Evolutionary conservation across 371 early-diverging fungal species (phyloP), one percentile per base, ranked within the genome.

Genomic region (Capillidium heterosporum): DNA sequence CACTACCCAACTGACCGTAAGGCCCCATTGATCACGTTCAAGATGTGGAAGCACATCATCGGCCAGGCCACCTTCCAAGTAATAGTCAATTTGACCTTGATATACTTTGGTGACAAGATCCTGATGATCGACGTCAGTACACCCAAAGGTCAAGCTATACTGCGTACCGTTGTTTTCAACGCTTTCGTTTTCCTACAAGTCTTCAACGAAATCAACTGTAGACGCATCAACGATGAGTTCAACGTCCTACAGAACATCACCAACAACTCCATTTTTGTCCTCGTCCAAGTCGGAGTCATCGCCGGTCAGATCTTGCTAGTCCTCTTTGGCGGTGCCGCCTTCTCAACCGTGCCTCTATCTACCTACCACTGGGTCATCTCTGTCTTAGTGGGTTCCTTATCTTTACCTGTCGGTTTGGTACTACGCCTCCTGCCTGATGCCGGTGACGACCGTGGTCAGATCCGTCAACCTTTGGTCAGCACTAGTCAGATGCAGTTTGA

Each of bases 131-230:
- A 59, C 4, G 41, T 35, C 8, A 29, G 2, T 43, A 54, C 8
- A 32, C 64, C 60, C 15, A 28, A 56, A 11, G 51, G 40, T n/a
- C 60, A 61, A 28, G 61, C 62, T 15, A 62, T 69, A 10, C 63
- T 83, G 10, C 66, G 71, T 42, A 76, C 82, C 4, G 62, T 82
- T 50, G 74, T 86, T 0, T 87, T 86, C 64, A 87, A 82, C 59
- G 74, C 84, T 1, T 88, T 87, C 65, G 82, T 86, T 1, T 80
- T 84, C 58, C 64, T 84, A 44, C 89, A 86, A 59, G 72, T 88
- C 32, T 85, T 83, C 60, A 85, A 85, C 63, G 80, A 80, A 61
- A 49, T 82, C 69, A 82, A 82, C 62, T 79, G 79, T 60, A 75
- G 86, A 47, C 74, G 81, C 21, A 66, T 86, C 44, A 75, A 83